Base-by-base conservation (phyloP, 1,284 basidiomycete genomes). In the Cronartium quercuum region DNA sequence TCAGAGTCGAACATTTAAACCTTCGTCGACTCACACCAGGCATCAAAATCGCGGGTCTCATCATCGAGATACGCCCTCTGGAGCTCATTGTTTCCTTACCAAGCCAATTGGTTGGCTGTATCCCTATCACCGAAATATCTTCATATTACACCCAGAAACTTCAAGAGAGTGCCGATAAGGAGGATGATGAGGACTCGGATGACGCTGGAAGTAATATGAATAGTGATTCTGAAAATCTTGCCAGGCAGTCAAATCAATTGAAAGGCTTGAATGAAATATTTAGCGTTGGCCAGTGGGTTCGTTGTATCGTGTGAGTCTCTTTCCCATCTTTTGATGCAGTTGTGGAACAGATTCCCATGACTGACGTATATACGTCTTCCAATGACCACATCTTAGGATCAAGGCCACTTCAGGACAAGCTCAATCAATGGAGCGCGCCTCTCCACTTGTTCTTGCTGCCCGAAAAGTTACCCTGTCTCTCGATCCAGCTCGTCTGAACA, bases 121-220 rank as follows among this genome's bases (percentile, higher is more conserved):
- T 98, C 35, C 95, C 96, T 10, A 94, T 98, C 79, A 98, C 94
- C 41, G 89, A 94, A 82, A 87, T 98, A 76, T 93, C 94, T n/a
- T 83, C 86, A 15, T 88, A 91, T 78, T 86, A 95, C 76, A 98
- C 94, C 2, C 79, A 84, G 34, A 84, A 87, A 18, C 85, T 87
- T 1, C 82, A 83, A 44, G 76, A 78, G 58, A 81, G 80, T 29
- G 82, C 82, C 77, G 51, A 66, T 41, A 51, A 73, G 37, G 70
- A 73, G 21, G 47, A 73, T 0, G 29, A 60, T 34, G 34, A 34
- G 42, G 38, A 66, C 55, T 42, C 21, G 9, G 34, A 34, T 41
- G 80, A 82, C 75, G 79, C 78, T 34, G 77, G 79, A 38, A 80
- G 81, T 37, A 79, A 81, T 29, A 81, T 92, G 37, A 90, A 90